A percentile compares a stretch with the other conserved stretches of the same genome.
Conservation (phyloP, 139 green algal genomes). For the Coelastrella sp. region DNA sequence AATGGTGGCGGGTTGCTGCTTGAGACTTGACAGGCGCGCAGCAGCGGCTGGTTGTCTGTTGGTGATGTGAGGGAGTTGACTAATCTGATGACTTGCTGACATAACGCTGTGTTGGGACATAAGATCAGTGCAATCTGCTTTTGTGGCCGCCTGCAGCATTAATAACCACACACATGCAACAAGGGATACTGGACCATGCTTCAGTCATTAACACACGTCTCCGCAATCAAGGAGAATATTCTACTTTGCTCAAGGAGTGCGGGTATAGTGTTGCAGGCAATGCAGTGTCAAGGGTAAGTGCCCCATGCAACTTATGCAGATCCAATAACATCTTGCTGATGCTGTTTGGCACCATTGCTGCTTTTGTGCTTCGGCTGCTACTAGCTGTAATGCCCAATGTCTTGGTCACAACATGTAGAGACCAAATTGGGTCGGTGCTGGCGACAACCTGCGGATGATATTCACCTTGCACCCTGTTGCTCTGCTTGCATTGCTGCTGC, state of each 20-base stretch:
- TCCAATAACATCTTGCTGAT: too few relatives aligned
- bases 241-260: too few relatives aligned
- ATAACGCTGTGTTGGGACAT: constrained; percentile 89
- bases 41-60: constrained; percentile 47
- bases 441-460: neutral
- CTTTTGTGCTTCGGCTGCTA: too few relatives aligned
- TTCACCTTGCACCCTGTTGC: neutral
- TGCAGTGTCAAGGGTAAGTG: too few relatives aligned
- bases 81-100: constrained; percentile 78
- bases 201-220: neutral
- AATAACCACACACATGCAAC: neutral
- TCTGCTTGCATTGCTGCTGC: neutral
- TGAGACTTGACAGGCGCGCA: constrained; percentile 34
- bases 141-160: neutral
- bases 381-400: too few relatives aligned
- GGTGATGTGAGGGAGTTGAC: neutral
- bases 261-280: too few relatives aligned
- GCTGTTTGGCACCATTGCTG: too few relatives aligned
- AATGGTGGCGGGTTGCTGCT: constrained; percentile 66
- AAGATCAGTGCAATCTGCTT: constrained; percentile 80
- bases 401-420: neutral
- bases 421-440: neutral
- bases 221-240: too few relatives aligned
- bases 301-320: too few relatives aligned
- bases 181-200: neutral